Evolutionary conservation across 495 filamentous ascomycete genomes (phyloP).

Genomic region (Penicillium parvum): DNA sequence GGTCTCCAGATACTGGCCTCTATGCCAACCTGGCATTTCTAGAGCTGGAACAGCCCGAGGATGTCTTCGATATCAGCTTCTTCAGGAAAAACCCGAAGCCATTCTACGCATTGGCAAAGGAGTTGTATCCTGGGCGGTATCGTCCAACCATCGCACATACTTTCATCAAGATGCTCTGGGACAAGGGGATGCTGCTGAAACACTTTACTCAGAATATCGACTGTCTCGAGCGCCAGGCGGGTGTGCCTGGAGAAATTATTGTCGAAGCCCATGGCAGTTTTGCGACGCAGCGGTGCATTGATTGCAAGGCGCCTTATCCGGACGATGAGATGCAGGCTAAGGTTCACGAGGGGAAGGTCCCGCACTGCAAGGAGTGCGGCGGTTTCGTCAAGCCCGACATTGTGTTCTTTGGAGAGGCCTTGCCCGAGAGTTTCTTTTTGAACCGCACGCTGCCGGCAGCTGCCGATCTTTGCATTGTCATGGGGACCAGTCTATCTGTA

Average conservation of each 20-base stretch:
- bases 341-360: constrained; percentile 59
- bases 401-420: constrained; percentile 89
- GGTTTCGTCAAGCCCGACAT: constrained; percentile 95
- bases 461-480: constrained; percentile 81
- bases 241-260: constrained; percentile 74
- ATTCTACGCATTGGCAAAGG: constrained; percentile 86
- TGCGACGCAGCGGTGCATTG: constrained; percentile 82
- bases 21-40: constrained; percentile 86
- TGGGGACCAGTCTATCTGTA: constrained; percentile 87
- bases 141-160: constrained; percentile 78
- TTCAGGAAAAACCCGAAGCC: constrained; percentile 80
- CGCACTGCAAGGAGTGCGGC: constrained; percentile 64
- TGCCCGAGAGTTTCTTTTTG: constrained; percentile 66
- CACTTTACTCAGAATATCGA: constrained; percentile 98
- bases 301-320: constrained; percentile 70
- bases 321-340: constrained; percentile 65
- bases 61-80: constrained; percentile 77
- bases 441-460: constrained; percentile 49
- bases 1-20: constrained; percentile 77
- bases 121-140: constrained; percentile 90
- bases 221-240: constrained; percentile 83
- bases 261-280: constrained; percentile 96
- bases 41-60: constrained; percentile 75
- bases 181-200: constrained; percentile 74
- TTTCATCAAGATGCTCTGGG: constrained; percentile 70